phyloP scores from a whole-genome alignment of 2,329 filamentous ascomycete genomes.

The Blumeria graminis region DNA sequence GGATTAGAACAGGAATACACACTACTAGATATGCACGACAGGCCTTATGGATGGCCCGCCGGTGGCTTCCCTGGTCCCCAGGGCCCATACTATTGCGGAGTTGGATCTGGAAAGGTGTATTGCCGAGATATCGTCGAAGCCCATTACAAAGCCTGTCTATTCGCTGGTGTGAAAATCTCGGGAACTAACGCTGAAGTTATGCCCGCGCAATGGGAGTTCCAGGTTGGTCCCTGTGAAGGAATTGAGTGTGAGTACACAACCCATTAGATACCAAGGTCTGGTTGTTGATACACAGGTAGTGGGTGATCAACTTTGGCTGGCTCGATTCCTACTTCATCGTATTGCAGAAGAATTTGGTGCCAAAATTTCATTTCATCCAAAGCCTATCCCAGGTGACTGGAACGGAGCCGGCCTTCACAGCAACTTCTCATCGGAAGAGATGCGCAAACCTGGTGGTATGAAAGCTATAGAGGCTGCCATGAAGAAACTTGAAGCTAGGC shows the following conservation, averaged over 20 bases:
- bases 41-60: slow-evolving; percentile 79
- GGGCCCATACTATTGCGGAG: slow-evolving; percentile 95
- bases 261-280: not conserved
- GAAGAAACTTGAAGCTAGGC: slow-evolving; percentile 59
- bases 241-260: slow-evolving; percentile 42
- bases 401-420: slow-evolving; percentile 85
- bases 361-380: slow-evolving; percentile 85
- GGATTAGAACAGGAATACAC: slow-evolving; percentile 97
- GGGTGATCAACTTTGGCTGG: slow-evolving; percentile 92
- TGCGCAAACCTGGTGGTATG: slow-evolving; percentile 81
- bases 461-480: slow-evolving; percentile 74
- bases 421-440: slow-evolving; percentile 80
- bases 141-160: slow-evolving; percentile 70
- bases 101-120: slow-evolving; percentile 89
- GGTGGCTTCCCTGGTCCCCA: slow-evolving; percentile 60
- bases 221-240: slow-evolving; percentile 72
- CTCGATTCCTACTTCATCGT: slow-evolving; percentile 68
- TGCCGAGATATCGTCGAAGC: slow-evolving; percentile 95
- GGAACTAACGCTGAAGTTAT: slow-evolving; percentile 99
- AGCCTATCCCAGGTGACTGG: slow-evolving; percentile 90
- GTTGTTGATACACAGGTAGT: slow-evolving; percentile 24
- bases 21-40: slow-evolving; percentile 60
- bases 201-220: slow-evolving; percentile 95
- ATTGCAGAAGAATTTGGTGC: slow-evolving; percentile 92
- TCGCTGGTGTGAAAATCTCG: slow-evolving; percentile 76